Base-by-base conservation (phyloP, 306 rosid species). In the Quercus berberidifolia region DNA sequence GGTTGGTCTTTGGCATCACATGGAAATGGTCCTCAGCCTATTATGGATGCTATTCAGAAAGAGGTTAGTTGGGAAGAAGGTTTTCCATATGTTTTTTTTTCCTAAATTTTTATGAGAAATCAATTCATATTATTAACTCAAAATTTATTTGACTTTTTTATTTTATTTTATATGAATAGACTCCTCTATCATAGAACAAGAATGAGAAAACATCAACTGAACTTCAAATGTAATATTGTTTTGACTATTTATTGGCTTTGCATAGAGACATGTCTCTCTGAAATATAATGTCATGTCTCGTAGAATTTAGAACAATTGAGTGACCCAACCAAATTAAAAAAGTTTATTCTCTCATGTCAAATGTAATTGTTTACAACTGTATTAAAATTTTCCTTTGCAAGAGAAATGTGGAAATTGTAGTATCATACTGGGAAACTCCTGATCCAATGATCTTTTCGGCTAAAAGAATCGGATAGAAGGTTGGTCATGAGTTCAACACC, bases 1-100 rank as follows among this genome's bases (percentile, higher is more conserved):
- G 98, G 99, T 77, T 95, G 98, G 98, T 92, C 96, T 76, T 85
- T 95, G 87, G 91, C 97, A 78, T 92, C 98, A 57, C 59, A 85
- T 59, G 79, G 55, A 77, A 90, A 74, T 41, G 89, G 82, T 80
- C 77, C 90, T 58, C 90, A 82, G 69, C 76, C 86, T 52, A 74
- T 86, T 59, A 76, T 54, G 71, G 87, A 79, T 71, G 46, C 43
- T 58, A 73, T 85, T 63, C 81, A 74, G 80, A 86, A 81, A 79
- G 88, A 87, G 96, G 98, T 90, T 83, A 70, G 86, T 74, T 69
- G 51, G 35, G 31, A 5, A 41, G 11, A 5, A 11, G 4, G 21
- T 5, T 67, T 68, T 73, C 69, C 11, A 54, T 31, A 2, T 78
- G 38, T n/a, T 38, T 23, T 56, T 56, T n/a, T 23, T 20, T n/a